Conservation (phyloP, 768 basidiomycete genomes). For the Terana coerulea region DNA sequence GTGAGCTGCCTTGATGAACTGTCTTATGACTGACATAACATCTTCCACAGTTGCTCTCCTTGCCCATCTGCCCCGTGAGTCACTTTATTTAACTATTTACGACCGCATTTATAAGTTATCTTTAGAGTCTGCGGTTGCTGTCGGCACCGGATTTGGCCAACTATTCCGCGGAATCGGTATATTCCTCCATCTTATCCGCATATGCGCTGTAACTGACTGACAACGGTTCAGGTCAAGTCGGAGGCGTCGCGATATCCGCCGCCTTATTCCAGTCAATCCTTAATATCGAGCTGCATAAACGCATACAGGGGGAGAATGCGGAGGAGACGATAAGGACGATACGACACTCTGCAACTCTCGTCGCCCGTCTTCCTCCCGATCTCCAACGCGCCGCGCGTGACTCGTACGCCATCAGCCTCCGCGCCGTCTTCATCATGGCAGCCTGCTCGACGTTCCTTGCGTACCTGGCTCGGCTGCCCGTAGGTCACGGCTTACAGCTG, state of each 20-base stretch:
- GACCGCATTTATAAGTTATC: too few species aligned
- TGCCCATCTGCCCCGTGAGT: conserved; percentile 57
- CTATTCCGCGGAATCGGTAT: conserved; percentile 60
- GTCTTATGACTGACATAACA: neutral
- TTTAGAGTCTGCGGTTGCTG: conserved; percentile 58
- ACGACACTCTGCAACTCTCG: conserved; percentile 54
- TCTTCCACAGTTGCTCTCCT: conserved; percentile 62
- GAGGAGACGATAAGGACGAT: conserved; percentile 60
- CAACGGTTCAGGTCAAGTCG: too few species aligned
- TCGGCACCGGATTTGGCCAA: conserved; percentile 67
- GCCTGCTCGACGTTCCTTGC: conserved; percentile 55
- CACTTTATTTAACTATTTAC: too few species aligned
- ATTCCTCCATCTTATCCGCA: too few species aligned
- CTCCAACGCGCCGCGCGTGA: conserved; percentile 52
- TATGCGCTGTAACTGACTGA: too few species aligned
- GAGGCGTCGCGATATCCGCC: conserved; percentile 64
- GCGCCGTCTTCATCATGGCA: conserved; percentile 60
- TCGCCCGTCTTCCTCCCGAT: conserved; percentile 47
- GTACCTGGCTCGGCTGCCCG: conserved; percentile 57
- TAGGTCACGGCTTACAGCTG: too few species aligned
- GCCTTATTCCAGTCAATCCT: conserved; percentile 65
- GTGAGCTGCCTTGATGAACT: conserved; percentile 20
- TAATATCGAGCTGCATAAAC: conserved; percentile 47
- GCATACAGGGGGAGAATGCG: conserved; percentile 51
- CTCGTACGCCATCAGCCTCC: conserved; percentile 58